A percentile compares a stretch with the other conserved stretches of the same genome.
These are phyloP conservation scores for Nitzschia putrida DNA, from an alignment of 108 stramenopile species.

Conservation along the genomic window DNA sequence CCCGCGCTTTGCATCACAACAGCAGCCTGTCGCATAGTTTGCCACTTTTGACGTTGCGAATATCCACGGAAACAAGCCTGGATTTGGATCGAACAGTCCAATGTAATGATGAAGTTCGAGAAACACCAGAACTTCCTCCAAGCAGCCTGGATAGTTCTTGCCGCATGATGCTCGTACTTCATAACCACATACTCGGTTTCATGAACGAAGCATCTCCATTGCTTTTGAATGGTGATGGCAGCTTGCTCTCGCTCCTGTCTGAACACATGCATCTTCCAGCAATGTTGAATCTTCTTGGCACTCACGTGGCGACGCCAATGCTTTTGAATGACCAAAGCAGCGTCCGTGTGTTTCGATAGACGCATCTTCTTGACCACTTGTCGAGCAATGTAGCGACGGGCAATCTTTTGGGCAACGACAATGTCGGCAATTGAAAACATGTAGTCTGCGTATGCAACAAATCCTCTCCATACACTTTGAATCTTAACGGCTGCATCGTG, in stretches of 20 bases:
- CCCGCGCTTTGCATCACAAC: constrained; percentile 44
- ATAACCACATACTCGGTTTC: constrained; percentile 62
- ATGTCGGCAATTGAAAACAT: constrained; percentile 59
- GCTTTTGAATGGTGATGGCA: constrained; percentile 24
- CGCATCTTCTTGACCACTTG: constrained; percentile 12
- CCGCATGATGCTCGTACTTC: constrained; percentile 35
- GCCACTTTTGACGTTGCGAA: constrained; percentile 15
- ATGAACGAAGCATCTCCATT: constrained; percentile 52
- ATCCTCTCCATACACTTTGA: constrained; percentile 54
- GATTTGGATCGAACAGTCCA: constrained; percentile 50
- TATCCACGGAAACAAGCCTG: constrained; percentile 38
- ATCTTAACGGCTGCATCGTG: constrained; percentile 43
- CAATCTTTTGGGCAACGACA: constrained; percentile 60
- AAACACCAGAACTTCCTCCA: constrained; percentile 54
- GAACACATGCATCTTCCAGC: constrained; percentile 1
- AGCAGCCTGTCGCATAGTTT: constrained; percentile 41
- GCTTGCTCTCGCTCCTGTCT: constrained; percentile 24
- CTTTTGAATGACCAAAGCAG: constrained; percentile 45
- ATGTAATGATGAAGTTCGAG: constrained; percentile 42
- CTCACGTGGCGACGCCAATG: constrained; percentile 43
- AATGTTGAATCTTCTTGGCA: constrained; percentile 3
- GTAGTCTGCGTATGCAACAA: constrained; percentile 43
- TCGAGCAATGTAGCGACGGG: constrained; percentile 46
- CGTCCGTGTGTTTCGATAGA: not conserved
- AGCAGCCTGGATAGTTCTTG: constrained; percentile 42